Conservation (phyloP, 1,284 basidiomycete genomes). For the Pseudozyma pruni region DNA sequence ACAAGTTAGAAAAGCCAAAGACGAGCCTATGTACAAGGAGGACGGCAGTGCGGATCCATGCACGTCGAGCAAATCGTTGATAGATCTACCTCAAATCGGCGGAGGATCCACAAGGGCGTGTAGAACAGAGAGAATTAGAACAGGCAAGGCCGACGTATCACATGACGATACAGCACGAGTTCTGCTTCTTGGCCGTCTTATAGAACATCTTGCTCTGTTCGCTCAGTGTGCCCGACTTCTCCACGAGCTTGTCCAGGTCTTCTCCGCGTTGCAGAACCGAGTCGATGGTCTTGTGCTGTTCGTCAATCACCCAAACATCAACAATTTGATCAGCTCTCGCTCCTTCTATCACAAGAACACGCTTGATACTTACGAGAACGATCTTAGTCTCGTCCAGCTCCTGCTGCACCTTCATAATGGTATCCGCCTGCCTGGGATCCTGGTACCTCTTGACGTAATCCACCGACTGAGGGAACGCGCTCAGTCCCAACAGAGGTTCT, state of each 20-base stretch:
- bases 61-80: background rate
- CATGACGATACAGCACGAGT: conserved; percentile 57
- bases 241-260: conserved; percentile 96
- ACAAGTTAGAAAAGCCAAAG: background rate
- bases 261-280: conserved; percentile 95
- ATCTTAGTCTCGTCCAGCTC: conserved; percentile 99
- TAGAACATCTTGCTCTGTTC: conserved; percentile 89
- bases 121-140: no score
- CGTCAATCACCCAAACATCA: background rate
- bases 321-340: background rate
- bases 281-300: conserved; percentile 94
- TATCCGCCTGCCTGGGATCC: conserved; percentile 96
- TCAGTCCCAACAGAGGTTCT: conserved; percentile 56
- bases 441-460: conserved; percentile 92
- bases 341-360: background rate
- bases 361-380: conserved; percentile 69
- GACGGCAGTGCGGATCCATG: background rate
- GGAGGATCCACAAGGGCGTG: no score
- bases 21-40: conserved; percentile 4
- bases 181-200: conserved; percentile 88
- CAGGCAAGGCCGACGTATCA: conserved; percentile 12
- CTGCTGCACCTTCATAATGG: conserved; percentile 97
- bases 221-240: conserved; percentile 89
- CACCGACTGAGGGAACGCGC: conserved; percentile 73
- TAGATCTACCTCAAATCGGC: no score